Evolutionary conservation across 148 eudicot genomes (phyloP), one percentile per base, ranked within the genome.

Genomic region (Camellia lanceoleosa): DNA sequence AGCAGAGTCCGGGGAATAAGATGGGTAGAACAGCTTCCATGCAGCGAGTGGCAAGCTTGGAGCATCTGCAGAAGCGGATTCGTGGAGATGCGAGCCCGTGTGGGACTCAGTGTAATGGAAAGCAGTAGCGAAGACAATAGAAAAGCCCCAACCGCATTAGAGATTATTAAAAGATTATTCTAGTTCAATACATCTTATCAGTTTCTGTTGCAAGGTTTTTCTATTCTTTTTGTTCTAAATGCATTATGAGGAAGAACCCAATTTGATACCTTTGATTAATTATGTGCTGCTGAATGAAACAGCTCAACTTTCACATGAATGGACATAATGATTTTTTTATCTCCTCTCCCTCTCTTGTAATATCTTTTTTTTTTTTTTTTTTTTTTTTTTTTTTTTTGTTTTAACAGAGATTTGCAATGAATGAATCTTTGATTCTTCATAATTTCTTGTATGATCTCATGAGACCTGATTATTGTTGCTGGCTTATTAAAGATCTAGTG

Each of bases 41-140:
- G 98, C 97, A 92, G 82, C 84, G 97, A 80, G 98, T 92, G 73
- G 97, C 97, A 75, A 96, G 99, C 85, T 87, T 94, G 93, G 98
- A 96, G 83, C 97, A 93, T 87, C 88, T 93, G 79, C 99, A 96
- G 87, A 92, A 93, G 85, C 90, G 97, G 78, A 91, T 96, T 52
- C 91, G 99, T 60, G 98, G 92, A 2, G 91, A 83, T 51, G 69
- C 79, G 38, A 84, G 84, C 74, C 85, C 89, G 77, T 77, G 86
- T 52, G 87, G 85, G 73, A 79, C 81, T 16, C 84, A 83, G 70
- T 41, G 78, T 54, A 72, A 78, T 49, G 80, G 85, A 41, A 83
- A 85, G 76, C 85, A 83, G 81, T 86, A 80, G 80, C 47, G 68
- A 46, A 20, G 68, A 46, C 41, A 20, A 81, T 19, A 63, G 23